Percentiles rank a stretch among this genome's conserved stretches.
These are phyloP conservation scores for Colletotrichum falcatum DNA, from an alignment of 2,329 filamentous ascomycete genomes.

Conservation along the genomic window DNA sequence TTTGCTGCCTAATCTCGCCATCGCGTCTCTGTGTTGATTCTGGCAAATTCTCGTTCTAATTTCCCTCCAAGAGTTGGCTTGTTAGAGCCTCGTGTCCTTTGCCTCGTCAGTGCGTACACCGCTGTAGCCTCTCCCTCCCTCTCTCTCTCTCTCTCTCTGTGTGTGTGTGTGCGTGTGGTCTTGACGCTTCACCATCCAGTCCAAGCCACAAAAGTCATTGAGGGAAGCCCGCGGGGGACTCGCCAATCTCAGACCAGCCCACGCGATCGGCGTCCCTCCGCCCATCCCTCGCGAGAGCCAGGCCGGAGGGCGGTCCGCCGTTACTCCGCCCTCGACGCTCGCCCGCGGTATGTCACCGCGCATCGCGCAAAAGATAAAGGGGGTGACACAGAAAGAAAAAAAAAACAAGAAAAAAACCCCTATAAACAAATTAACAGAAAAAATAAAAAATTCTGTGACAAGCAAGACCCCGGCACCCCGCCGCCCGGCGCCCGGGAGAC, in stretches of 20 bases:
- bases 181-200: not conserved
- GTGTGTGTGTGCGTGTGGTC: not conserved
- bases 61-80: not conserved
- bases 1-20: not conserved
- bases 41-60: not conserved
- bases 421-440: too few species aligned
- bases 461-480: conserved; percentile 2
- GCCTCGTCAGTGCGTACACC: too few species aligned
- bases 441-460: too few species aligned
- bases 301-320: not conserved
- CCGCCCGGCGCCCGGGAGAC: conserved; percentile 20
- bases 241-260: not conserved
- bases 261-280: not conserved
- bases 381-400: too few species aligned
- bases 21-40: too few species aligned
- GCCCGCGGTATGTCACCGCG: conserved; percentile 15
- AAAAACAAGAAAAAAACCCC: too few species aligned
- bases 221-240: not conserved
- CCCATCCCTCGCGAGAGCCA: not conserved
- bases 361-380: not conserved
- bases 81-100: not conserved
- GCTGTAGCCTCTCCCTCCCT: too few species aligned
- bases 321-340: not conserved
- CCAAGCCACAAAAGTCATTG: not conserved
- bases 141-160: too few species aligned